These are phyloP conservation scores for Garcia nutans DNA, from an alignment of 345 rosid species.

Conservation along the genomic window DNA sequence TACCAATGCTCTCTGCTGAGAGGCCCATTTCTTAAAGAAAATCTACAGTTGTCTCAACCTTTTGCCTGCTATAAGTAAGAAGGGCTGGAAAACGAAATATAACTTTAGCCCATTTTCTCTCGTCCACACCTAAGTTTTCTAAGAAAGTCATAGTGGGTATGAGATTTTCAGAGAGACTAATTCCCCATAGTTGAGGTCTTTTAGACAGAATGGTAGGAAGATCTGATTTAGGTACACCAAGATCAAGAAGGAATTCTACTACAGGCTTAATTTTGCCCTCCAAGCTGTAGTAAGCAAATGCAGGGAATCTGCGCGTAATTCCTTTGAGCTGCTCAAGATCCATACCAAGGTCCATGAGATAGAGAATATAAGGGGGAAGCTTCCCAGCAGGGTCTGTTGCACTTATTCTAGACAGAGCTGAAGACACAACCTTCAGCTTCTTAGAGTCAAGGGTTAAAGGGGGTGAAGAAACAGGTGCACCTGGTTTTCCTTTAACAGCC, in stretches of 20 bases:
- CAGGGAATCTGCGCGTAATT: constrained; percentile 66
- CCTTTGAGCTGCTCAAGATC: constrained; percentile 75
- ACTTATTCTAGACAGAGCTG: constrained; percentile 64
- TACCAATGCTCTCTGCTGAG: constrained; percentile 58
- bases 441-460: constrained; percentile 38
- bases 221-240: constrained; percentile 68
- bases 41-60: constrained; percentile 52
- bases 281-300: constrained; percentile 80
- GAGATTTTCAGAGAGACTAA: constrained; percentile 69
- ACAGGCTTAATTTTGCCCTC: constrained; percentile 83
- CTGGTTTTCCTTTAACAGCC: constrained; percentile 43
- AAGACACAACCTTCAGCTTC: constrained; percentile 61
- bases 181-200: constrained; percentile 87
- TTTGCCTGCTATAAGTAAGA: constrained; percentile 78
- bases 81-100: constrained; percentile 78
- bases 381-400: constrained; percentile 57
- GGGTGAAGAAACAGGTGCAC: constrained; percentile 30
- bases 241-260: constrained; percentile 80
- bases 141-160: constrained; percentile 75
- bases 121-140: constrained; percentile 74
- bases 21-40: constrained; percentile 75
- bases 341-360: constrained; percentile 80
- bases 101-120: constrained; percentile 82
- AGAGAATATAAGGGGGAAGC: constrained; percentile 64
- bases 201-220: constrained; percentile 59